A percentile compares a stretch with the other conserved stretches of the same genome.
These are phyloP conservation scores for Acrocalymma vagum DNA, from an alignment of 2,329 filamentous ascomycete species.

Conservation along the genomic window DNA sequence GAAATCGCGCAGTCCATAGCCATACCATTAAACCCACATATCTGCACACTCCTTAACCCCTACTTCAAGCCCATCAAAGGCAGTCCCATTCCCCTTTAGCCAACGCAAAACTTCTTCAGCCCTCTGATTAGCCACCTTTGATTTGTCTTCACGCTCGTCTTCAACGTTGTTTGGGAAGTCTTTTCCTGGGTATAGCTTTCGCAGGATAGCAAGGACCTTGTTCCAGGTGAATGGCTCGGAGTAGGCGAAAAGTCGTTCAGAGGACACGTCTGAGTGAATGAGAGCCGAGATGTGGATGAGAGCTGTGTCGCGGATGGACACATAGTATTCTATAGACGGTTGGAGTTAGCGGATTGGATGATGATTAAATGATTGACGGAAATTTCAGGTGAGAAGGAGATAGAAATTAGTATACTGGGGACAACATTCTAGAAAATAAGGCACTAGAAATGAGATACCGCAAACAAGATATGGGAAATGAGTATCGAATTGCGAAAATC, in stretches of 20 bases:
- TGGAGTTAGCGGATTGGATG: constrained; percentile 6
- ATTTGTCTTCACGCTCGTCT: constrained; percentile 23
- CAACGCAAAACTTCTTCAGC: constrained; percentile 37
- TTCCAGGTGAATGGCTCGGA: constrained; percentile 59
- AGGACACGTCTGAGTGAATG: constrained; percentile 54
- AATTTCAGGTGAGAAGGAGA: background rate
- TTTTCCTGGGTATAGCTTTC: constrained; percentile 50
- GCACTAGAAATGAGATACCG: too few relatives aligned
- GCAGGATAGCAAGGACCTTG: constrained; percentile 49
- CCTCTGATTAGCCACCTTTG: constrained; percentile 25
- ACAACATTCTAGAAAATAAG: too few relatives aligned
- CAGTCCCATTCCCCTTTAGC: constrained; percentile 33
- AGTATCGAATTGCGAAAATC: too few relatives aligned
- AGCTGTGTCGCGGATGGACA: constrained; percentile 44
- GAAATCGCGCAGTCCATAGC: too few relatives aligned
- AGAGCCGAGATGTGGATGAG: constrained; percentile 63
- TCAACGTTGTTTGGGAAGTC: constrained; percentile 37
- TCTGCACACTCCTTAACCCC: constrained; percentile 27
- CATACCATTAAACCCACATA: too few relatives aligned
- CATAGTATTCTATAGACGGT: constrained; percentile 29
- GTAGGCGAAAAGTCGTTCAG: constrained; percentile 64
- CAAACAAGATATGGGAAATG: too few relatives aligned
- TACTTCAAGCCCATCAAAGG: constrained; percentile 37
- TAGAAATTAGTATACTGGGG: too few relatives aligned
- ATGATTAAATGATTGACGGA: background rate